Base-by-base conservation (phyloP, 225 moss, liverwort and hornwort genomes). In the Lunularia cruciata region DNA sequence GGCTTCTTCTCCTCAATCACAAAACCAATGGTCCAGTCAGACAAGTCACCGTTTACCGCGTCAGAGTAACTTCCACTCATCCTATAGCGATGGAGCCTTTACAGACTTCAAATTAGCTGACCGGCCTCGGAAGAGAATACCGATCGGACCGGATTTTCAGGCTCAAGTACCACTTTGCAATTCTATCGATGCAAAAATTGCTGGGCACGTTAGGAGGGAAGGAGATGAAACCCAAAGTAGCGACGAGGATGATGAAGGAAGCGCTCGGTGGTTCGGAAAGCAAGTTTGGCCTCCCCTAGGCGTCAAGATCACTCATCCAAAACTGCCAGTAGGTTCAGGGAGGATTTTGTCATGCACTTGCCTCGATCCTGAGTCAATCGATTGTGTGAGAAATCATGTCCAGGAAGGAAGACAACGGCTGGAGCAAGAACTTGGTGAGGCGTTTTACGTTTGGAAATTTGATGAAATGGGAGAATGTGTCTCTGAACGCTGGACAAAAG, bases 401-500 rank as follows among this genome's bases (percentile, higher is more conserved):
- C 78, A 66, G 26, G 73, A 76, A 42, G 84, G 78, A 5, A 75
- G 78, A 64, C 76, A 43, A 19, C 71, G 75, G 25, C 72, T 92
- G 26, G 58, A 66, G 74, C 40, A 25, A 3, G 86, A 95, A 57
- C 77, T 92, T 37, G 95, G 92, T 54, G 75, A 78, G 43, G 92
- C 90, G 15, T 95, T 90, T 66, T 77, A 73, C 43, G 63, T 59
- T 22, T 81, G 90, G 92, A 92, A 90, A 38, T 85, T 95, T 51
- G 81, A 95, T 59, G 73, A 87, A 54, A 87, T 90, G 86, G 95
- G 95, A 22, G 95, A 92, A 57, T 69, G 69, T 47, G 86, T 92
- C 40, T 83, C 86, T 11, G 71, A 80, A 0, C 53, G 65, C 13
- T 90, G 95, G 95, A 86, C 72, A 26, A 90, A 73, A 68, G 88